Evolutionary conservation across 805 yeast genomes (phyloP).

Genomic region (Saturnispora sekii): DNA sequence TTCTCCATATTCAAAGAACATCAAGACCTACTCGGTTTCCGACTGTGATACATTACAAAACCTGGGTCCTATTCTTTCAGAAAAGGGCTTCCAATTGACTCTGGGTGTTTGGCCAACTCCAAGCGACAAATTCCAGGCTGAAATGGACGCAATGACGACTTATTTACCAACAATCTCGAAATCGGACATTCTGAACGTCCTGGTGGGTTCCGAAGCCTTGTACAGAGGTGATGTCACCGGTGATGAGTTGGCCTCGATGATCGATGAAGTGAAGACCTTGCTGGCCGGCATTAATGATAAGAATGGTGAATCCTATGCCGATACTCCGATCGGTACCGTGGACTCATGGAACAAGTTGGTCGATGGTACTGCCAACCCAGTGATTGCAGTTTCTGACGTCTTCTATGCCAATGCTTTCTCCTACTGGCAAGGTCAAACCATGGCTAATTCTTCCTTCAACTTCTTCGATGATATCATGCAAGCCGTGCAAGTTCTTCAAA

Average conservation of each 20-base stretch:
- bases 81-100: conserved; percentile 64
- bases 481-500: conserved; percentile 83
- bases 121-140: conserved; percentile 63
- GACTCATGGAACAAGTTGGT: conserved; percentile 94
- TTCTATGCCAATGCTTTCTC: conserved; percentile 93
- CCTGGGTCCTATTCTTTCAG: conserved; percentile 80
- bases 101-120: conserved; percentile 95
- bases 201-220: conserved; percentile 93
- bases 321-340: conserved; percentile 79
- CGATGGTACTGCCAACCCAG: conserved; percentile 63
- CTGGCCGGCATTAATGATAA: conserved; percentile 60
- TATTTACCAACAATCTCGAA: conserved; percentile 69
- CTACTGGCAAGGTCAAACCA: conserved; percentile 97
- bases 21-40: conserved; percentile 87
- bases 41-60: conserved; percentile 83
- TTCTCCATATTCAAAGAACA: conserved; percentile 47
- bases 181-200: conserved; percentile 60
- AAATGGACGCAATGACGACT: conserved; percentile 56
- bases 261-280: conserved; percentile 50
- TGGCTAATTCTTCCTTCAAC: conserved; percentile 74
- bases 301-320: conserved; percentile 66
- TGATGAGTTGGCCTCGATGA: conserved; percentile 56
- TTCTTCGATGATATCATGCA: conserved; percentile 97
- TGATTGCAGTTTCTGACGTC: conserved; percentile 72
- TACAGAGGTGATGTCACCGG: conserved; percentile 86